These are phyloP conservation scores for Talinum fruticosum DNA, from an alignment of 148 eudicot species.

Conservation along the genomic window DNA sequence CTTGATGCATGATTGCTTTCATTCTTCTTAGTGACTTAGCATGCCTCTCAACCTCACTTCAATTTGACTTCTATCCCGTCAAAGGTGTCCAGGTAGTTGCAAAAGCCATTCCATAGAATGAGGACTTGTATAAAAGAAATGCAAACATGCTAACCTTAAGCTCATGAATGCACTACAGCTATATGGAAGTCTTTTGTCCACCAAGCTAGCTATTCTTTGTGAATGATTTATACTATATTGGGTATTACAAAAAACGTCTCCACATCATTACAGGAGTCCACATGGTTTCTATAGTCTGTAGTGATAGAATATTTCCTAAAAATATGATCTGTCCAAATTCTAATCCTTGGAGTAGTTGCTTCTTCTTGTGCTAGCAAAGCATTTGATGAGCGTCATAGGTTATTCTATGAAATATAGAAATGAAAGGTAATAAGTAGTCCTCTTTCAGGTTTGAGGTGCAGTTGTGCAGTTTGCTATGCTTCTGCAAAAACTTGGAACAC, in stretches of 20 bases:
- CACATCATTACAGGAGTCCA: neutral
- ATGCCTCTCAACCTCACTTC: neutral
- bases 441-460: neutral
- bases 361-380: neutral
- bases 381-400: neutral
- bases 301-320: neutral
- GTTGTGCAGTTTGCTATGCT: neutral
- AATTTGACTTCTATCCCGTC: neutral
- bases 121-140: neutral
- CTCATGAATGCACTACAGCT: neutral
- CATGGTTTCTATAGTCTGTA: neutral
- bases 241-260: neutral
- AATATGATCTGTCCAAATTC: neutral
- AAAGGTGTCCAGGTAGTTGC: neutral
- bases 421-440: neutral
- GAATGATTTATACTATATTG: neutral
- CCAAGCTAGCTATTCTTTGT: neutral
- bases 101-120: neutral
- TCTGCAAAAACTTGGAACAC: neutral
- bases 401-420: neutral
- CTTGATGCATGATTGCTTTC: constrained; percentile 9
- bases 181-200: neutral
- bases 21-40: neutral
- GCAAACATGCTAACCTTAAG: neutral
- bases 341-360: neutral